phyloP scores from a whole-genome alignment of 768 basidiomycete genomes.

The Kwoniella pini region DNA sequence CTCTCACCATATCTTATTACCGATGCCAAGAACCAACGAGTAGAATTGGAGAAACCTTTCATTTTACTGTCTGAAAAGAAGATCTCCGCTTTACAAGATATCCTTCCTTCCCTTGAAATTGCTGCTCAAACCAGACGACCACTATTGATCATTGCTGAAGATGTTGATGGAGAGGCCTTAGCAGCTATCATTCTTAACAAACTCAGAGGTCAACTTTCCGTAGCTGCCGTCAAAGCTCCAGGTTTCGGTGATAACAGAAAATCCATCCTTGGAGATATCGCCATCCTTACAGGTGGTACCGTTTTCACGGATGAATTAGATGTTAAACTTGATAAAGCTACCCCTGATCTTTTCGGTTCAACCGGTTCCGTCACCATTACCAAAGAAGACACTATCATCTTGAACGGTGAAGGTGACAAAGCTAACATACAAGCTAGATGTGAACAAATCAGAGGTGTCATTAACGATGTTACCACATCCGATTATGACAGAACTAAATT shows the following conservation, averaged over 20 bases:
- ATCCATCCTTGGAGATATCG: slow-evolving; percentile 92
- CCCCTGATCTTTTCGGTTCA: slow-evolving; percentile 82
- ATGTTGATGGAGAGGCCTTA: slow-evolving; percentile 95
- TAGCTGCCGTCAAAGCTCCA: slow-evolving; percentile 92
- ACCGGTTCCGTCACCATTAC: slow-evolving; percentile 91
- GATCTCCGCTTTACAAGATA: slow-evolving; percentile 90
- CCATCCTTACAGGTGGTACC: slow-evolving; percentile 94
- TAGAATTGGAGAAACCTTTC: slow-evolving; percentile 94
- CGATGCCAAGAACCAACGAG: slow-evolving; percentile 92
- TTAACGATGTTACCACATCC: slow-evolving; percentile 78
- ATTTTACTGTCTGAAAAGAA: slow-evolving; percentile 97
- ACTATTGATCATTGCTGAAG: slow-evolving; percentile 94
- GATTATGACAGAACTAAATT: slow-evolving; percentile 95
- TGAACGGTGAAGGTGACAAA: slow-evolving; percentile 92
- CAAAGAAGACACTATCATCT: slow-evolving; percentile 95
- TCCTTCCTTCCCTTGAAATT: slow-evolving; percentile 76
- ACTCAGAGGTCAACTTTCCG: slow-evolving; percentile 94
- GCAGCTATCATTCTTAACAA: slow-evolving; percentile 99
- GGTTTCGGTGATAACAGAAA: slow-evolving; percentile 99
- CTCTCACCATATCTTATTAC: slow-evolving; percentile 99
- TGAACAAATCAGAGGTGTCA: slow-evolving; percentile 86
- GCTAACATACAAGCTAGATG: slow-evolving; percentile 86
- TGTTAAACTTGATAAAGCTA: slow-evolving; percentile 92
- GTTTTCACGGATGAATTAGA: slow-evolving; percentile 97
- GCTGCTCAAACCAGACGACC: slow-evolving; percentile 73